A percentile compares a stretch with the other conserved stretches of the same genome.
Conservation (phyloP, 169 alveolate species). For the Besnoitia besnoiti region DNA sequence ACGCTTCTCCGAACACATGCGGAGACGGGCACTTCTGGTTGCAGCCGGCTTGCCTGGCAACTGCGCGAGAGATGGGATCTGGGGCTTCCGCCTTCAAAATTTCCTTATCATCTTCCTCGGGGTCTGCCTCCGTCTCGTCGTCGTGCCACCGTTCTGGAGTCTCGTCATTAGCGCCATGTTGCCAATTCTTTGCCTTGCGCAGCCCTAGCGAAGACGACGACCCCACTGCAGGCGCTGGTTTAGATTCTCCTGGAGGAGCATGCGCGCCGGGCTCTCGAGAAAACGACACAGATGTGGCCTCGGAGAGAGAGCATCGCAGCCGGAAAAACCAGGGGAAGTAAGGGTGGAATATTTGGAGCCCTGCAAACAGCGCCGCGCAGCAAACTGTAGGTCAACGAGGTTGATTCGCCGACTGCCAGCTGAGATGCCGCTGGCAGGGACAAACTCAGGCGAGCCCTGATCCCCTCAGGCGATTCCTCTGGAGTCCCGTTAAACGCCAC, state of each 20-base stretch:
- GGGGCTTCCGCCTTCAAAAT: neutral
- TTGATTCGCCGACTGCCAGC: too few species aligned
- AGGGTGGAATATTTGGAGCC: slow-evolving; percentile 15
- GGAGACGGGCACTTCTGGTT: too few species aligned
- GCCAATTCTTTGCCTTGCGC: neutral
- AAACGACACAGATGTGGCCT: slow-evolving; percentile 8
- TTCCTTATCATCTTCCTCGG: neutral
- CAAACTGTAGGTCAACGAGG: too few species aligned
- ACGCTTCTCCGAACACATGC: too few species aligned
- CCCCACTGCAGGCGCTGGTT: neutral
- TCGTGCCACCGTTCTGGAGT: neutral
- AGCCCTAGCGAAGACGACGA: neutral
- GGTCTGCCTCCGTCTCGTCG: neutral
- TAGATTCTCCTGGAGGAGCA: neutral
- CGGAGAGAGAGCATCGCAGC: slow-evolving; percentile 32
- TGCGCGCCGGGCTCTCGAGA: neutral
- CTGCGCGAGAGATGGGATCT: neutral
- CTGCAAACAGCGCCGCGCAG: neutral
- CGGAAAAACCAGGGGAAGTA: slow-evolving; percentile 40
- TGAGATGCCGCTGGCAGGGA: too few species aligned
- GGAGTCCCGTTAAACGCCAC: too few species aligned
- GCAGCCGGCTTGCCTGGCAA: neutral
- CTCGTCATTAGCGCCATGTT: neutral
- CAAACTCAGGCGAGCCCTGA: too few species aligned
- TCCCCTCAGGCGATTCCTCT: too few species aligned